Conservation (phyloP, 2,329 filamentous ascomycete species). For the Fusarium dlaminii region DNA sequence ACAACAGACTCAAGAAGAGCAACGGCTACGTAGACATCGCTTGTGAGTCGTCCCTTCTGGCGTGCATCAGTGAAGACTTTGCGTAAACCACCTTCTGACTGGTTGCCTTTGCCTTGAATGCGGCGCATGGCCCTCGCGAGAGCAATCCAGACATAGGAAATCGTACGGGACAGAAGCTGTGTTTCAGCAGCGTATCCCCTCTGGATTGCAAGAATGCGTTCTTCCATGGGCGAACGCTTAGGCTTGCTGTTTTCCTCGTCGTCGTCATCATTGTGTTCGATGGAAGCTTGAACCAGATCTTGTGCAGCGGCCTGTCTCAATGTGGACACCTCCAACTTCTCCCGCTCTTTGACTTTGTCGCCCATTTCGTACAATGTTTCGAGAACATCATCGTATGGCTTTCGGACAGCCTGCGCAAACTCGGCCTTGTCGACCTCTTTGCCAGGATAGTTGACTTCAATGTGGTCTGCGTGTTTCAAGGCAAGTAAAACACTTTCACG, state of each 20-base stretch:
- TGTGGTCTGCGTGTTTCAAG: constrained; percentile 86
- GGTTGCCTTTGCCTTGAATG: constrained; percentile 82
- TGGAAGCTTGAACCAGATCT: constrained; percentile 50
- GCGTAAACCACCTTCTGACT: constrained; percentile 78
- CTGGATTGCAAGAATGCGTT: constrained; percentile 69
- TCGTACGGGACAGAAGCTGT: constrained; percentile 80
- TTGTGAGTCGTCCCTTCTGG: constrained; percentile 85
- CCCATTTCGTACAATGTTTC: constrained; percentile 89
- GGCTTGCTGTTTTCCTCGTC: constrained; percentile 53
- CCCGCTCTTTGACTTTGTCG: constrained; percentile 73
- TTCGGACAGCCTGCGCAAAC: constrained; percentile 80
- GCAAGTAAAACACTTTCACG: constrained; percentile 92
- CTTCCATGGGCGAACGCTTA: constrained; percentile 68
- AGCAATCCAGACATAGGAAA: constrained; percentile 95
- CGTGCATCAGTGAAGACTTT: constrained; percentile 91
- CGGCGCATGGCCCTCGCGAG: constrained; percentile 93
- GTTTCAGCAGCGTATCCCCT: constrained; percentile 78
- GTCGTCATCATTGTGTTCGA: constrained; percentile 61
- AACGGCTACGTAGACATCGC: constrained; percentile 93
- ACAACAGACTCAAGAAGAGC: constrained; percentile 95
- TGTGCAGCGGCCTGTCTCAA: constrained; percentile 63
- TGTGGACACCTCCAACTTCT: constrained; percentile 65
- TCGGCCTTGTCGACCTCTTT: constrained; percentile 82
- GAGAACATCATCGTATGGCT: constrained; percentile 84
- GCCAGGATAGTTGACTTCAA: constrained; percentile 80